Evolutionary conservation across 768 basidiomycete genomes (phyloP), one percentile per base, ranked within the genome.

Genomic region (Boletus pseudo-olivaceus): DNA sequence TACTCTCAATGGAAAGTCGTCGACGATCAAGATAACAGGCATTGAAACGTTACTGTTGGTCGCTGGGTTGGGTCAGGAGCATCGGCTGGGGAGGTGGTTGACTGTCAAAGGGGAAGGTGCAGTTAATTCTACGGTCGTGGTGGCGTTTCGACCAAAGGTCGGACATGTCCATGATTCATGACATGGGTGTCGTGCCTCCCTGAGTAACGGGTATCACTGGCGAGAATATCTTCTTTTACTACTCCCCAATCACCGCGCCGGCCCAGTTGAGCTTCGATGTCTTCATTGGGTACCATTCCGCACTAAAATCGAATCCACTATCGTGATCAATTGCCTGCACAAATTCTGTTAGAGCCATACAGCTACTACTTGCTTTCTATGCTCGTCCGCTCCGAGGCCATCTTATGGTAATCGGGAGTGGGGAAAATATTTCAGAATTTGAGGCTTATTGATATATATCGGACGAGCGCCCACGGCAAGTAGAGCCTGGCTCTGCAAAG

Each of bases 81-180:
- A 88, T 66, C 81, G 90, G 53, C 68, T 96, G 34, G 96, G 97
- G 2, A 78, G 97, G 58, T 99, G 97, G 96, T 70, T 93, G 65
- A 80, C 75, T 45, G 64, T 90, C 53, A 90, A 88, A 67, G 85
- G 84, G 30, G 75, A 76, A 46, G 88, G 88, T 1, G 83, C 79
- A 0, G 76, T 78, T 60, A 97, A 96, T 71, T 83, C 86, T 7
- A 80, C 88, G 2, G 62, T 89, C 30, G 82, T 93, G 27, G 76
- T 84, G 57, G 76, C 77, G 19, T 73, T 88, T 59, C 73, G 76
- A 56, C 78, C 79, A 29, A 61, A 47, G 15, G 30, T 43, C 43
- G 50, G 40, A 43, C 45, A 51, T 6, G 2, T 23, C 23, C 23
- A 23, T 4, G 26, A 49, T 46, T 50, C 44, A 15, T 64, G 57